Percentiles rank a stretch among this genome's conserved stretches.
These are phyloP conservation scores for Dioscorea dumetorum DNA, from an alignment of 106 monocot genomes.

Conservation along the genomic window DNA sequence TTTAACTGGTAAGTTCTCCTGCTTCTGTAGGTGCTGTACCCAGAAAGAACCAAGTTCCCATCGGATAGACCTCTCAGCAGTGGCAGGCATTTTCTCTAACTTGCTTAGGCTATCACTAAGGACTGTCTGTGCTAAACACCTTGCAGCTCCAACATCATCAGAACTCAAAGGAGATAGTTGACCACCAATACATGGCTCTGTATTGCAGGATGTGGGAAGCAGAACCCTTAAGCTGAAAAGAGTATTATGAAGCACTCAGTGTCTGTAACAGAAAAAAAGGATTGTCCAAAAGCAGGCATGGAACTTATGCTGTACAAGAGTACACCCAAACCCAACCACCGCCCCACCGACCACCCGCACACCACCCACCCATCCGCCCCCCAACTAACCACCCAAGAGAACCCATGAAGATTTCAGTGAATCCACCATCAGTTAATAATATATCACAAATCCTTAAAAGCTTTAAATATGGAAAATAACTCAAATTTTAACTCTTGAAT, in stretches of 20 bases:
- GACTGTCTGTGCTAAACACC: conserved; percentile 34
- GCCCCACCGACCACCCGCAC: too few relatives aligned
- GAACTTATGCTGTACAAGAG: too few relatives aligned
- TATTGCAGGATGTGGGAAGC: conserved; percentile 23
- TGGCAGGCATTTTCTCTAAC: conserved; percentile 25
- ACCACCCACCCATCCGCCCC: too few relatives aligned
- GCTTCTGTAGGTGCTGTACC: conserved; percentile 86
- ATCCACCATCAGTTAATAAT: too few relatives aligned
- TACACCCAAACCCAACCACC: too few relatives aligned
- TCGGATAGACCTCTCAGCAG: conserved; percentile 36
- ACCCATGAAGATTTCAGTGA: too few relatives aligned
- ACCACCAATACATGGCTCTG: conserved; percentile 15
- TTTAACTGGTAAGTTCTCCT: conserved; percentile 33
- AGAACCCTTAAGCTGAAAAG: conserved; percentile 64
- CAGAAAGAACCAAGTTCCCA: conserved; percentile 98
- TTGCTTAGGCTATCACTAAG: conserved; percentile 53
- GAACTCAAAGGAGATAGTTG: conserved; percentile 14
- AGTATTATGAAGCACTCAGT: conserved; percentile 5
- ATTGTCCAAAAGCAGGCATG: too few relatives aligned
- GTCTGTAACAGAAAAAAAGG: too few relatives aligned
- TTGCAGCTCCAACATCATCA: conserved; percentile 21
- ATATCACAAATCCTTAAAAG: too few relatives aligned
- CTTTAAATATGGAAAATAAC: too few relatives aligned
- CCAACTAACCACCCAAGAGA: too few relatives aligned
- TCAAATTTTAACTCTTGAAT: too few relatives aligned